Percentiles rank a stretch among this genome's conserved stretches.
Evolutionary conservation across 2,329 filamentous ascomycete genomes (phyloP).

Genomic region (Colletotrichum tropicicola): DNA sequence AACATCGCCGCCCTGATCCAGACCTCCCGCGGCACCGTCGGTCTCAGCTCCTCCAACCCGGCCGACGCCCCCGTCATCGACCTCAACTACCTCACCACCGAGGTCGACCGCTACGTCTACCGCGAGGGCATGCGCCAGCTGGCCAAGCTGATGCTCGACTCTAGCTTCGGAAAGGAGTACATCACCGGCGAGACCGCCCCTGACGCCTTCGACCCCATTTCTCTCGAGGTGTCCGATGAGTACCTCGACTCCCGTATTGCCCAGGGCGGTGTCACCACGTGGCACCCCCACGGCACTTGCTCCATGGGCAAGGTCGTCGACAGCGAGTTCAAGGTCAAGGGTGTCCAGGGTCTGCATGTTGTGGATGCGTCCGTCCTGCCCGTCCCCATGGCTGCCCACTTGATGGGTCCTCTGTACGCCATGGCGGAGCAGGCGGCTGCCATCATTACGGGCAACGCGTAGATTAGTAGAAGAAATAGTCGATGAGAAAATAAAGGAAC

Average conservation of each 20-base stretch:
- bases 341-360: slow-evolving; percentile 44
- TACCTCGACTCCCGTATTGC: slow-evolving; percentile 6
- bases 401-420: slow-evolving; percentile 61
- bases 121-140: slow-evolving; percentile 37
- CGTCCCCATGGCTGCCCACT: slow-evolving; percentile 55
- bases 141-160: slow-evolving; percentile 32
- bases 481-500: background rate
- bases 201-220: background rate
- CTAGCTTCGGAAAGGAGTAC: slow-evolving; percentile 20
- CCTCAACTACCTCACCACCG: slow-evolving; percentile 41
- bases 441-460: slow-evolving; percentile 47
- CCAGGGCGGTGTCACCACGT: slow-evolving; percentile 12
- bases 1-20: slow-evolving; percentile 35
- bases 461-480: background rate
- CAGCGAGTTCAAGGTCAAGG: slow-evolving; percentile 44
- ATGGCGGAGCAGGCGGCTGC: slow-evolving; percentile 68
- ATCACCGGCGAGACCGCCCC: slow-evolving; percentile 6
- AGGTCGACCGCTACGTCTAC: slow-evolving; percentile 39
- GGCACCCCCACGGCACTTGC: slow-evolving; percentile 37
- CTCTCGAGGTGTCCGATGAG: slow-evolving; percentile 1
- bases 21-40: slow-evolving; percentile 39
- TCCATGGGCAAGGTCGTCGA: slow-evolving; percentile 43
- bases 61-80: slow-evolving; percentile 35
- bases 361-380: slow-evolving; percentile 43
- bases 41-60: slow-evolving; percentile 31